A percentile compares a stretch with the other conserved stretches of the same genome.
Conservation (phyloP, 108 stramenopile genomes). For the Fragilaria radians region DNA sequence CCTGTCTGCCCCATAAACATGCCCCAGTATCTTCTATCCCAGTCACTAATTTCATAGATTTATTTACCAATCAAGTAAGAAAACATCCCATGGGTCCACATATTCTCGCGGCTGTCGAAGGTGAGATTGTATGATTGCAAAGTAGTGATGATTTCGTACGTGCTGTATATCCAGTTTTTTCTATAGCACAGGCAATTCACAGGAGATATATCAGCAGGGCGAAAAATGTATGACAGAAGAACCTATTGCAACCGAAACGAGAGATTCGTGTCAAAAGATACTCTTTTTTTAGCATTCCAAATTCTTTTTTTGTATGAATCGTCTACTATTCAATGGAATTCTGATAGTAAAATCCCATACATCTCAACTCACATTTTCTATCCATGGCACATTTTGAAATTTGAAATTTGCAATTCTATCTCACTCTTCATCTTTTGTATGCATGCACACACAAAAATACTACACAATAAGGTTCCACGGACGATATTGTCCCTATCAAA, state of each 20-base stretch:
- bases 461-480: conserved; percentile 33
- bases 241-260: background rate
- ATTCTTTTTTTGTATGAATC: background rate
- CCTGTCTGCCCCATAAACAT: too few species aligned
- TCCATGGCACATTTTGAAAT: background rate
- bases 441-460: background rate
- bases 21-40: too few species aligned
- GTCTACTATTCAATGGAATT: background rate
- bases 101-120: background rate
- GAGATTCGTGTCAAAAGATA: background rate
- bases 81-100: too few species aligned
- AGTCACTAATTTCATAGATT: too few species aligned
- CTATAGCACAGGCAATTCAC: too few species aligned
- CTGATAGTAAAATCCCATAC: background rate
- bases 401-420: background rate
- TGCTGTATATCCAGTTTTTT: too few species aligned
- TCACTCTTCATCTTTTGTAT: background rate
- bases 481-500: conserved; percentile 77
- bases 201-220: too few species aligned
- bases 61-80: too few species aligned
- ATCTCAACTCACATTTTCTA: background rate
- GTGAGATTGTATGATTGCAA: too few species aligned
- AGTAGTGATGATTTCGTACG: too few species aligned
- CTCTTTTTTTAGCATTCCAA: background rate
- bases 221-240: too few species aligned